Percentiles rank a stretch among this genome's conserved stretches.
phyloP scores from a whole-genome alignment of 345 rosid genomes.

The Salix viminalis region DNA sequence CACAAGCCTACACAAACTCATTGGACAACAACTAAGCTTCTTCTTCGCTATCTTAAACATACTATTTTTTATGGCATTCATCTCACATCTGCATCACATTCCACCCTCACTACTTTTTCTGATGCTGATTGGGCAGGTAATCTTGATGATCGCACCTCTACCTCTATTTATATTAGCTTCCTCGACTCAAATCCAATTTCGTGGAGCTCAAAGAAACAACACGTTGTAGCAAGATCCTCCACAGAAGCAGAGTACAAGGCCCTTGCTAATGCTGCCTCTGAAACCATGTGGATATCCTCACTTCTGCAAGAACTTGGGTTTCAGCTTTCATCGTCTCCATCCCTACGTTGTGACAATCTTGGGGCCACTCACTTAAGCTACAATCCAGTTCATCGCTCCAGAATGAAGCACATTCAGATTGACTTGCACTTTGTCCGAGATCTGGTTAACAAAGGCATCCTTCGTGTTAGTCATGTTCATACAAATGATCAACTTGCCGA shows the following conservation, averaged over 20 bases:
- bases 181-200: background rate
- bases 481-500: background rate
- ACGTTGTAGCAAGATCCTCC: background rate
- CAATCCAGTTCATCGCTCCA: background rate
- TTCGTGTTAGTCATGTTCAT: background rate
- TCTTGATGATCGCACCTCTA: background rate
- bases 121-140: background rate
- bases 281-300: no score
- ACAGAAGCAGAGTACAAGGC: background rate
- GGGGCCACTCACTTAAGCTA: background rate
- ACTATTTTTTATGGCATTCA: background rate
- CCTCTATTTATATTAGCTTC: no score
- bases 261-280: no score
- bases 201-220: background rate
- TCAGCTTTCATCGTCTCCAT: no score
- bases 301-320: no score
- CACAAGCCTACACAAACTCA: background rate
- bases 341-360: background rate
- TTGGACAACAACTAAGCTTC: background rate
- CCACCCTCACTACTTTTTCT: background rate
- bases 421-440: background rate
- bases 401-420: background rate
- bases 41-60: background rate
- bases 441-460: accelerated
- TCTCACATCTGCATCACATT: no score